phyloP scores from a whole-genome alignment of 306 rosid species.

The Mimosa pudica region DNA sequence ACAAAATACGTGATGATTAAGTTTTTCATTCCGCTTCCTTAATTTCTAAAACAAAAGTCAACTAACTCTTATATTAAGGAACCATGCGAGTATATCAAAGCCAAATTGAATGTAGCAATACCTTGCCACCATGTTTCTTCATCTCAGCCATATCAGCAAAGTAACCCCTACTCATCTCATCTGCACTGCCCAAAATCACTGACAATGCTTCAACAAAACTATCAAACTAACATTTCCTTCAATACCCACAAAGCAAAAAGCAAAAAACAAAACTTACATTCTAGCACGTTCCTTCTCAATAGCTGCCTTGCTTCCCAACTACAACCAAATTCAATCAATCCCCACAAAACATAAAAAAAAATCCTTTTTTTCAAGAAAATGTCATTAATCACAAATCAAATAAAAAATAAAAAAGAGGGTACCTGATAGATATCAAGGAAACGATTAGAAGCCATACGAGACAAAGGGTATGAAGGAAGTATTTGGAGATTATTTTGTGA shows the following conservation, averaged over 20 bases:
- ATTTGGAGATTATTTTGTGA: conserved; percentile 35
- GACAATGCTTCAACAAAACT: conserved; percentile 25
- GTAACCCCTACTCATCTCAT: conserved; percentile 88
- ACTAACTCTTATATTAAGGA: too few species aligned
- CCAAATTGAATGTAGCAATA: conserved; percentile 26
- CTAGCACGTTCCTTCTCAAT: conserved; percentile 83
- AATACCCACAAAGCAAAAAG: background rate
- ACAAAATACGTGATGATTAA: too few species aligned
- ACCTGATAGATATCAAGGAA: conserved; percentile 85
- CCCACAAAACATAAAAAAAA: background rate
- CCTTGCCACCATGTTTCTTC: conserved; percentile 89
- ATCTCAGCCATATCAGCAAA: conserved; percentile 79
- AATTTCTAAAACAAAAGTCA: too few species aligned
- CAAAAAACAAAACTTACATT: conserved; percentile 57
- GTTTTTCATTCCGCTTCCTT: too few species aligned
- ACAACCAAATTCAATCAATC: conserved; percentile 23
- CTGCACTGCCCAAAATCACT: conserved; percentile 64
- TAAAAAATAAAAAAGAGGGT: background rate
- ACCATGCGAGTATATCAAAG: background rate
- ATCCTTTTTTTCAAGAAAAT: background rate
- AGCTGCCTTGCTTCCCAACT: conserved; percentile 71
- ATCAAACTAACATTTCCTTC: conserved; percentile 9
- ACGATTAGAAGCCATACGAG: conserved; percentile 72
- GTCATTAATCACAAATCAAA: conserved; percentile 7
- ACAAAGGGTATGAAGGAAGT: conserved; percentile 53